phyloP scores from a whole-genome alignment of 805 yeast species.

The Yarrowia hollandica region DNA sequence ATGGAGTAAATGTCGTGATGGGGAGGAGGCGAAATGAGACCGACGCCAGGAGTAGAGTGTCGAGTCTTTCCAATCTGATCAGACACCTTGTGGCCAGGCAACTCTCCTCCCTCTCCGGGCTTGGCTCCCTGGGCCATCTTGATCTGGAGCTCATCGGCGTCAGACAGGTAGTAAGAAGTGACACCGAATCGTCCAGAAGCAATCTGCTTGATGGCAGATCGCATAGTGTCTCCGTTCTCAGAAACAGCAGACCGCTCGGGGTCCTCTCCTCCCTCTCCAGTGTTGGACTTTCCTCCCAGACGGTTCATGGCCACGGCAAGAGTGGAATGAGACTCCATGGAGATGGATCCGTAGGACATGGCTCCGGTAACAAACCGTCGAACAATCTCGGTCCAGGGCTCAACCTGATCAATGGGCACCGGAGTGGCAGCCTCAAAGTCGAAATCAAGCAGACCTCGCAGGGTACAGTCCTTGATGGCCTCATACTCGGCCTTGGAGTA shows the following conservation, averaged over 20 bases:
- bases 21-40: slow-evolving; percentile 96
- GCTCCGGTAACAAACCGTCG: slow-evolving; percentile 99
- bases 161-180: slow-evolving; percentile 88
- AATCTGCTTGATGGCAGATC: slow-evolving; percentile 97
- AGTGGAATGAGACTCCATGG: slow-evolving; percentile 98
- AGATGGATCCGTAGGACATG: slow-evolving; percentile 97
- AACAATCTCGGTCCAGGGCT: slow-evolving; percentile 99
- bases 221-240: slow-evolving; percentile 93
- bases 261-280: slow-evolving; percentile 99
- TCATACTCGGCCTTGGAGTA: slow-evolving; percentile 88
- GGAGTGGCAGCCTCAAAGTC: slow-evolving; percentile 70
- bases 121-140: slow-evolving; percentile 99
- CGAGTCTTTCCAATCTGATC: slow-evolving; percentile 88
- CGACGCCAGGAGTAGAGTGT: slow-evolving; percentile 96
- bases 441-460: slow-evolving; percentile 90
- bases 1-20: slow-evolving; percentile 98
- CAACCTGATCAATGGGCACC: slow-evolving; percentile 95
- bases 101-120: slow-evolving; percentile 99
- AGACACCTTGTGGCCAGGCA: slow-evolving; percentile 92
- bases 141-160: slow-evolving; percentile 96
- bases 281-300: slow-evolving; percentile 94
- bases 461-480: slow-evolving; percentile 87
- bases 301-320: slow-evolving; percentile 98
- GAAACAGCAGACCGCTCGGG: slow-evolving; percentile 79
- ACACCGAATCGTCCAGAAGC: slow-evolving; percentile 99